phyloP scores from a whole-genome alignment of 1,284 basidiomycete species.

The Rhodofomes roseus region DNA sequence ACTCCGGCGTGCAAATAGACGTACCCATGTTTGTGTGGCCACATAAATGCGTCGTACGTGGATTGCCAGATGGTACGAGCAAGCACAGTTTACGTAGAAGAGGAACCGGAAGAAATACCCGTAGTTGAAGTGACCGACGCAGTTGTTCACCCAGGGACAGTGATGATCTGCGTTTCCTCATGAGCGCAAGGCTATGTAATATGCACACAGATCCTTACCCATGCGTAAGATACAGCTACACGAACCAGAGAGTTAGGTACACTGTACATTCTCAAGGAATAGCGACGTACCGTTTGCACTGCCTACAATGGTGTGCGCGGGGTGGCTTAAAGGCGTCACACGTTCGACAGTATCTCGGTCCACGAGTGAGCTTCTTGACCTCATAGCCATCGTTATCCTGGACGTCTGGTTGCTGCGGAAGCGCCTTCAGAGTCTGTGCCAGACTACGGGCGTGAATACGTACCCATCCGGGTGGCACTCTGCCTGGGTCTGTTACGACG shows the following conservation, averaged over 20 bases:
- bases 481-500: slow-evolving; percentile 78
- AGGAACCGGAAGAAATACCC: slow-evolving; percentile 92
- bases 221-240: slow-evolving; percentile 76
- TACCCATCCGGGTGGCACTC: slow-evolving; percentile 82
- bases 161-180: slow-evolving; percentile 68
- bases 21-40: slow-evolving; percentile 50
- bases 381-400: slow-evolving; percentile 69
- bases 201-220: slow-evolving; percentile 43
- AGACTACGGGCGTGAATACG: slow-evolving; percentile 23
- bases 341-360: slow-evolving; percentile 79
- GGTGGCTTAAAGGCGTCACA: slow-evolving; percentile 75
- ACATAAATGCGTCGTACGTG: slow-evolving; percentile 61
- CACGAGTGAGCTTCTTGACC: slow-evolving; percentile 81
- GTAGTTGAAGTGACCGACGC: slow-evolving; percentile 88
- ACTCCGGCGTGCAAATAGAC: slow-evolving; percentile 12
- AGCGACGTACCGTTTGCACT: slow-evolving; percentile 70
- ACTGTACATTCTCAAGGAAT: neutral
- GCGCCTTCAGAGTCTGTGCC: neutral
- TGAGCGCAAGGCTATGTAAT: neutral
- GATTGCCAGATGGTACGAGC: slow-evolving; percentile 81
- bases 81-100: slow-evolving; percentile 87
- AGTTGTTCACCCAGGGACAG: slow-evolving; percentile 89
- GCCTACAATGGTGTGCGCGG: slow-evolving; percentile 84
- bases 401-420: slow-evolving; percentile 69
- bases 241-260: neutral